Conservation (phyloP, 2,329 filamentous ascomycete species). For the Hortaea werneckii region DNA sequence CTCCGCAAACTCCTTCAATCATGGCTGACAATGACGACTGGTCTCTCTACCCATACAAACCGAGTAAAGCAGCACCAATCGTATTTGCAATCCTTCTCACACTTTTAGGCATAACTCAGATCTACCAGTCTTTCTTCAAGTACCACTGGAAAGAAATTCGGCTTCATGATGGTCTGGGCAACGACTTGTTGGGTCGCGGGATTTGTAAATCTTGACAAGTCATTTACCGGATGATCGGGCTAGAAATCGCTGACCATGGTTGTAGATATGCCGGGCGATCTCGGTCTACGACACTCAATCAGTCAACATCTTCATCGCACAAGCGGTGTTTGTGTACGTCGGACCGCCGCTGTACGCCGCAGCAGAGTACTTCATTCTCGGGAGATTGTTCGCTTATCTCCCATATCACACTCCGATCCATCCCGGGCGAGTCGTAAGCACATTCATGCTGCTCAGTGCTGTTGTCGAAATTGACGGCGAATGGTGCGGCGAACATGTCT, state of each 20-base stretch:
- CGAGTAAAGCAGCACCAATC: no score
- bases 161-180: no score
- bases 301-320: slow-evolving; percentile 30
- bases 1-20: no score
- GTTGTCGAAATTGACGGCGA: slow-evolving; percentile 43
- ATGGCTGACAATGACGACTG: no score
- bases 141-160: no score
- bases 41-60: no score
- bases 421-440: slow-evolving; percentile 49
- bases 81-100: no score
- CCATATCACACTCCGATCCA: slow-evolving; percentile 50
- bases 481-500: slow-evolving; percentile 30
- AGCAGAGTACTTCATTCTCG: slow-evolving; percentile 53
- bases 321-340: slow-evolving; percentile 31
- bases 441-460: slow-evolving; percentile 44
- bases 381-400: slow-evolving; percentile 50
- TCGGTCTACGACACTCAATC: slow-evolving; percentile 43
- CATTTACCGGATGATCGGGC: neutral
- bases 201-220: neutral
- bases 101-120: no score
- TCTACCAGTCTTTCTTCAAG: no score
- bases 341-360: slow-evolving; percentile 49
- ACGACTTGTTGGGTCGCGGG: no score
- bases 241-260: neutral
- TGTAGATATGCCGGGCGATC: slow-evolving; percentile 36